These are phyloP conservation scores for Gossypioides kirkii DNA, from an alignment of 345 rosid genomes.

Conservation along the genomic window DNA sequence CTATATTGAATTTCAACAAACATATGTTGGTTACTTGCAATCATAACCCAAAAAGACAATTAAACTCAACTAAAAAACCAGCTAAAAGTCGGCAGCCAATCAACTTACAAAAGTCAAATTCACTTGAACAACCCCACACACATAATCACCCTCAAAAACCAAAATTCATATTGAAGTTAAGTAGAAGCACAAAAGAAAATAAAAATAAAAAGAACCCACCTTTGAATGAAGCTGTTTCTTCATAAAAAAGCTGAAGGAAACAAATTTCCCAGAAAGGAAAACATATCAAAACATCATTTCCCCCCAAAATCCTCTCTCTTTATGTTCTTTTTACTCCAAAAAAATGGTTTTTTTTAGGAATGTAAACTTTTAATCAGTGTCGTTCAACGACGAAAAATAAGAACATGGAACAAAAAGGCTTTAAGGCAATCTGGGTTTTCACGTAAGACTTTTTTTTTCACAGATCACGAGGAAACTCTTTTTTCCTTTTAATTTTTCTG, in stretches of 20 bases:
- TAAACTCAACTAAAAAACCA: slow-evolving; percentile 6
- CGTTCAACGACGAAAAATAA: background rate
- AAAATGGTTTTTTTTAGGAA: background rate
- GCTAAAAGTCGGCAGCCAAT: slow-evolving; percentile 9
- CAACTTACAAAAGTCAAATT: slow-evolving; percentile 24
- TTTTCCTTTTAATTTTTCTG: background rate
- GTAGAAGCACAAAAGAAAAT: background rate
- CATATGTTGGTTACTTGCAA: slow-evolving; percentile 9
- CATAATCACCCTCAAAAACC: background rate
- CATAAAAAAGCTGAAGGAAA: slow-evolving; percentile 10
- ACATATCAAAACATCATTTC: background rate
- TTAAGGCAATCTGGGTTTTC: slow-evolving; percentile 32
- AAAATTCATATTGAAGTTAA: background rate
- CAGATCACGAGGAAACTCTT: slow-evolving; percentile 43
- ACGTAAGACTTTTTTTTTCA: slow-evolving; percentile 25
- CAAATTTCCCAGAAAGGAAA: slow-evolving; percentile 14
- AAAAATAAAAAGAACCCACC: slow-evolving; percentile 18
- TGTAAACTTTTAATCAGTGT: slow-evolving; percentile 9
- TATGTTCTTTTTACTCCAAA: background rate
- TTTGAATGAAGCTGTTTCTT: slow-evolving; percentile 14
- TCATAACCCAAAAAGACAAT: slow-evolving; percentile 2
- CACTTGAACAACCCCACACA: slow-evolving; percentile 5
- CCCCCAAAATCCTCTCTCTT: background rate
- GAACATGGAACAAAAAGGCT: slow-evolving; percentile 2
- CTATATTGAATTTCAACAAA: background rate